Base-by-base conservation (phyloP, 2,329 filamentous ascomycete species). In the Helotiales sp. region DNA sequence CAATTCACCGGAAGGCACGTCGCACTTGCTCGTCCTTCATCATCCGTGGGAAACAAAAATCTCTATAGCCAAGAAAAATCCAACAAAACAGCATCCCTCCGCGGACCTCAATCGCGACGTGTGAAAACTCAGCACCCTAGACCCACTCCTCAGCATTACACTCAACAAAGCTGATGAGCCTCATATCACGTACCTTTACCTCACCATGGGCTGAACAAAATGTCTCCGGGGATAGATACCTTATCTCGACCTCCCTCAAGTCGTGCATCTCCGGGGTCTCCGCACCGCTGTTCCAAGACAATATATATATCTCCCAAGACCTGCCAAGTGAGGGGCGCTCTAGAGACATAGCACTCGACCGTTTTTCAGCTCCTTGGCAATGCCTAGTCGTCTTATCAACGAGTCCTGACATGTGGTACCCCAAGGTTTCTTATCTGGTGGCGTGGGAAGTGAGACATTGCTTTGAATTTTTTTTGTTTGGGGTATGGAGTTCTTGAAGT, bases 361-460 rank as follows among this genome's bases (percentile, higher is more conserved):
- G 22, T 10, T 15, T 15, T 34, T 34, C 5, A 10, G 31, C 31
- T 13, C 31, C 31, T 34, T 34, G 31, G 31, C 31, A 13, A 15
- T 15, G n/a, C n/a, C 31, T 3, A 34, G 31, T 34, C n/a, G 10
- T 13, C n/a, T 15, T 15, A 8, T 40, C 7, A 25, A 17, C 12
- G 15, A 30, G 13, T n/a, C 15, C 25, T 24, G 51, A 15, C 36
- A n/a, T 46, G 8, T 42, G 38, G 17, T 2, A 42, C 38, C 19
- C 19, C 38, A 25, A 24, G 38, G 25, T 22, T 42, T 13, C 38
- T 42, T 42, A 42, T 42, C 38, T 24, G 5, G 19, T 24, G 36
- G 34, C 27, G 36, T 53, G 38, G 50, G 36, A 53, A n/a, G 36
- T 44, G 36, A 44, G 50, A 44, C 50, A 17, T 30, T 33, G 36